phyloP scores from a whole-genome alignment of 1,284 basidiomycete species.

The Microbotryomycetes sp. region DNA sequence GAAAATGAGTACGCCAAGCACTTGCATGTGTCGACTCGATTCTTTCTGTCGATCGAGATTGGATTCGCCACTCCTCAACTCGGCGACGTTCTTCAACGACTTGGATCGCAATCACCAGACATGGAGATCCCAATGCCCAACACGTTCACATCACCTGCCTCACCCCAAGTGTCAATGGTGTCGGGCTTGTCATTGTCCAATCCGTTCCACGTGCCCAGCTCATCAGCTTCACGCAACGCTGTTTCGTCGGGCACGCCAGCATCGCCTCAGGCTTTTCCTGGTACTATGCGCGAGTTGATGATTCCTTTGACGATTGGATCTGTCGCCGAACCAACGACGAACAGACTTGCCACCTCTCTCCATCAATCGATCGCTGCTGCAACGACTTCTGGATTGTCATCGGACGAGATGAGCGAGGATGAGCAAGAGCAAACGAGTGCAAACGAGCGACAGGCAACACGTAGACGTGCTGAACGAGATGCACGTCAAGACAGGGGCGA shows the following conservation, averaged over 20 bases:
- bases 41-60: conserved; percentile 41
- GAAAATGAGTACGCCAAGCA: conserved; percentile 34
- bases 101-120: conserved; percentile 29
- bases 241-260: conserved; percentile 4
- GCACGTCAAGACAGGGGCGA: conserved; percentile 32
- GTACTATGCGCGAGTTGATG: conserved; percentile 41
- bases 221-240: conserved; percentile 5
- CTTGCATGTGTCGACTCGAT: conserved; percentile 43
- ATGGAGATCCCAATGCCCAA: conserved; percentile 33
- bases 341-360: conserved; percentile 18
- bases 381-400: not conserved
- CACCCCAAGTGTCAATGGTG: conserved; percentile 36
- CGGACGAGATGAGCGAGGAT: not conserved
- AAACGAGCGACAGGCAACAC: conserved; percentile 5
- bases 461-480: conserved; percentile 24
- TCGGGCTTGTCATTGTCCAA: conserved; percentile 33
- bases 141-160: conserved; percentile 28
- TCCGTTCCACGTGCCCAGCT: conserved; percentile 25
- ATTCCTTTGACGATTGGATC: conserved; percentile 46
- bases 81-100: conserved; percentile 23
- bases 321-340: conserved; percentile 44
- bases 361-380: not conserved
- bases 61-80: conserved; percentile 36
- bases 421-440: not conserved
- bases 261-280: conserved; percentile 34